phyloP scores from a whole-genome alignment of 1,139 yeast genomes.

The Chernovozyma aurita region DNA sequence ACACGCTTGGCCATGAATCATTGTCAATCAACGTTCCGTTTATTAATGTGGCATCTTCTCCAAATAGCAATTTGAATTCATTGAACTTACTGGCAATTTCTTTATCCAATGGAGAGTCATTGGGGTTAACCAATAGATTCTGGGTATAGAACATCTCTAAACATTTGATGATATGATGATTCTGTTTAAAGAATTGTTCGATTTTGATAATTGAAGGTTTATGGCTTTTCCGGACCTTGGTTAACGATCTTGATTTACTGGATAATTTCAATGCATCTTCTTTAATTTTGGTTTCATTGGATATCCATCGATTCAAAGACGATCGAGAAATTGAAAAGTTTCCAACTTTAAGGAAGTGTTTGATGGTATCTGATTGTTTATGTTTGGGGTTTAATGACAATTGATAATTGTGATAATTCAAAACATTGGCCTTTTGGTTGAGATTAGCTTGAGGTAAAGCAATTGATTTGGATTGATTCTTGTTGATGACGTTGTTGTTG shows the following conservation, averaged over 20 bases:
- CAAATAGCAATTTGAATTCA: slow-evolving; percentile 8
- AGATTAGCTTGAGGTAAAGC: slow-evolving; percentile 12
- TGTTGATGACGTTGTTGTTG: no score
- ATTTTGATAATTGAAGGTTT: slow-evolving; percentile 7
- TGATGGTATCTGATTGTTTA: slow-evolving; percentile 18
- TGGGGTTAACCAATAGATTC: slow-evolving; percentile 8
- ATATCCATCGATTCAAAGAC: slow-evolving; percentile 18
- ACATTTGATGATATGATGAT: slow-evolving; percentile 10
- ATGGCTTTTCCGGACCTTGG: slow-evolving; percentile 9
- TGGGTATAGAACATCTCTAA: slow-evolving; percentile 11
- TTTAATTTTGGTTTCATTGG: slow-evolving; percentile 11
- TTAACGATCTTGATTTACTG: slow-evolving; percentile 6
- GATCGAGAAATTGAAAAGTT: slow-evolving; percentile 17
- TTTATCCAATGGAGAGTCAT: slow-evolving; percentile 6
- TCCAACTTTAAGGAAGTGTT: slow-evolving; percentile 11
- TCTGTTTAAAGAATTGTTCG: slow-evolving; percentile 7
- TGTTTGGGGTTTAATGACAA: slow-evolving; percentile 14
- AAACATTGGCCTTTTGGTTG: slow-evolving; percentile 13
- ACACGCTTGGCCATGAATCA: slow-evolving; percentile 9
- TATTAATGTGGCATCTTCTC: slow-evolving; percentile 1
- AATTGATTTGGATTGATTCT: neutral
- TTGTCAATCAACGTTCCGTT: slow-evolving; percentile 8
- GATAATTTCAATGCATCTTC: slow-evolving; percentile 8
- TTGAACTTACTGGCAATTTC: slow-evolving; percentile 9
- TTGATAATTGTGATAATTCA: slow-evolving; percentile 15